Conservation (phyloP, 148 eudicot genomes). For the Cornus controversa region DNA sequence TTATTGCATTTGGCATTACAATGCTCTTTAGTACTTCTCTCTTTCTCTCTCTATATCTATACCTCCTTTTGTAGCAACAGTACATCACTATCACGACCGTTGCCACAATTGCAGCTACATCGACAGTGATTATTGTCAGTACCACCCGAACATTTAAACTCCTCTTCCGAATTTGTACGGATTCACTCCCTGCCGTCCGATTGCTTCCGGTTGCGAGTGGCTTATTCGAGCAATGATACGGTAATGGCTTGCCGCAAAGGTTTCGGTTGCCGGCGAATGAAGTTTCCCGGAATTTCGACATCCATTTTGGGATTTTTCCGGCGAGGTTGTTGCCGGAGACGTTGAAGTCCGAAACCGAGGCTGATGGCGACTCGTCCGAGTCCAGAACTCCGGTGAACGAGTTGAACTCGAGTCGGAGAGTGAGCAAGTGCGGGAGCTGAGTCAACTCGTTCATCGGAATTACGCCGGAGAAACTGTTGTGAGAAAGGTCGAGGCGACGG, state of each 20-base stretch:
- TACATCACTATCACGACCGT: slow-evolving; percentile 1
- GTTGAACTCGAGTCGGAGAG: slow-evolving; percentile 28
- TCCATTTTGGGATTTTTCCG: slow-evolving; percentile 22
- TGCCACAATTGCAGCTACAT: neutral
- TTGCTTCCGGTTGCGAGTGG: neutral
- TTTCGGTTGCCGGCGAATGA: slow-evolving; percentile 17
- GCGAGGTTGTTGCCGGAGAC: slow-evolving; percentile 20
- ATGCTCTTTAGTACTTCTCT: neutral
- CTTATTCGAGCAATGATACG: neutral
- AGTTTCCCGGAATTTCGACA: slow-evolving; percentile 9
- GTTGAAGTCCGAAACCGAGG: slow-evolving; percentile 18
- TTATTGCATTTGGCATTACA: too few species aligned
- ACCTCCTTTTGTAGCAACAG: slow-evolving; percentile 15
- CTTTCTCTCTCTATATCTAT: slow-evolving; percentile 2
- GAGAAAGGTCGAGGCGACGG: slow-evolving; percentile 27
- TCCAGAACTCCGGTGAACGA: slow-evolving; percentile 18
- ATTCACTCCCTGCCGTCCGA: neutral
- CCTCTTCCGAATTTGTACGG: slow-evolving; percentile 4
- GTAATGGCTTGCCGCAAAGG: slow-evolving; percentile 26
- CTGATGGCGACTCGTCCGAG: neutral
- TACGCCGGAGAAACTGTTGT: slow-evolving; percentile 18
- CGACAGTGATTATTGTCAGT: slow-evolving; percentile 9
- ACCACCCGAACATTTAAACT: neutral
- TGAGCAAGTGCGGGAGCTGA: slow-evolving; percentile 21
- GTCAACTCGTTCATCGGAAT: slow-evolving; percentile 24